phyloP scores from a whole-genome alignment of 306 rosid genomes.

The Malus asiatica region DNA sequence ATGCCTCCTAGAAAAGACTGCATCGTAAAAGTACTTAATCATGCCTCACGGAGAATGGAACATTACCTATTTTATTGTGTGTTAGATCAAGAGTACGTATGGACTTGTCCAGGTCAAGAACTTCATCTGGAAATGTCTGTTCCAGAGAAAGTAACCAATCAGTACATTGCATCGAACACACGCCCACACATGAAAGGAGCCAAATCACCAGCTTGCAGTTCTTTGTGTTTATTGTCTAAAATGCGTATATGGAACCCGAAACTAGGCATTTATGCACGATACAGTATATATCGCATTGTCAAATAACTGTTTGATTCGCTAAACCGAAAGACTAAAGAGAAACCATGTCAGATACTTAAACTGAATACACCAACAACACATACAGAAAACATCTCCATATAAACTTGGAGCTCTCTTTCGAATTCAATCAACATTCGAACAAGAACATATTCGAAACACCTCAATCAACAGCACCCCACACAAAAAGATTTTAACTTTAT shows the following conservation, averaged over 20 bases:
- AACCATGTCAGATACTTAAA: too few species aligned
- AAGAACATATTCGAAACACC: background rate
- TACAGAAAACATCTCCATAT: background rate
- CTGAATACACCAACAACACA: background rate
- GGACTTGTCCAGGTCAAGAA: constrained; percentile 65
- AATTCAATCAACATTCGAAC: background rate
- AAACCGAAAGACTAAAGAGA: background rate
- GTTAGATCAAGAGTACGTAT: constrained; percentile 88
- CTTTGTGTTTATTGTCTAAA: background rate
- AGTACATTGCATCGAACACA: background rate
- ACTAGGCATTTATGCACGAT: background rate
- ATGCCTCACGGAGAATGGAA: background rate
- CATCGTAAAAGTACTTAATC: background rate
- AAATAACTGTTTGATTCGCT: background rate
- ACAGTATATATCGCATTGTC: background rate
- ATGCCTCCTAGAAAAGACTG: background rate
- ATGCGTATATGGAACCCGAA: background rate
- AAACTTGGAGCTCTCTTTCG: background rate
- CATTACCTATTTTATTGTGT: constrained; percentile 67
- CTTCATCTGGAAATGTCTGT: constrained; percentile 80
- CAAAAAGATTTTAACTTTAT: background rate
- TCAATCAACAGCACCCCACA: background rate
- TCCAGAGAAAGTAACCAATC: background rate
- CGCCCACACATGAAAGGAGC: background rate
- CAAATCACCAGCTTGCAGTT: background rate